Evolutionary conservation across 2,329 filamentous ascomycete species (phyloP), one percentile per base, ranked within the genome.

Genomic region (Colletotrichum sp.): DNA sequence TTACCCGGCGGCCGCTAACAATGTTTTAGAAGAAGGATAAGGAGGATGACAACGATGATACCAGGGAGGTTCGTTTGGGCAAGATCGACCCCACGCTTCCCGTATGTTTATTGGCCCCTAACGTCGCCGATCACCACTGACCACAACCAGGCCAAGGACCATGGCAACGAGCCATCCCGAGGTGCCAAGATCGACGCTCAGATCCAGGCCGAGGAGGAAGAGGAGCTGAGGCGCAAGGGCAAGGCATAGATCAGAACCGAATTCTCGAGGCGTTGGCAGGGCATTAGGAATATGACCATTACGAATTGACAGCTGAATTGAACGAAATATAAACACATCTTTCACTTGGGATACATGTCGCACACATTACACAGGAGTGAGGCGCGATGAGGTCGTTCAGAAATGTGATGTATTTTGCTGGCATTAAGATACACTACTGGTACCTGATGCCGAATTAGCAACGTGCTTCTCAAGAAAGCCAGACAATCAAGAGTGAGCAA

Each of bases 181-280:
- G 94, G 94, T 21, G 94, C 94, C 28, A 90, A 94, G 88, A 89
- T 95, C 73, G 94, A 96, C 83, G 90, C 94, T 73, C 82, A 94
- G 84, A 79, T 96, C 62, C 87, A 90, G 80, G 90, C 91, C 6
- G 94, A 95, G 80, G 94, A 96, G 75, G 90, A 94, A 80, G 91
- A 89, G 78, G 85, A 89, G 70, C 80, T 95, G 76, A 89, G 87
- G 85, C 89, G 88, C 82, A 95, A 94, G 88, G 90, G 91, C 32
- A 70, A 84, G 80, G 84, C 82, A 26, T 87, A 82, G 79, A 77
- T 21, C 8, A 26, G 3, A 21, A 28, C 55, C 12, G 43, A 52
- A n/a, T 34, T n/a, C 64, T 69, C 34, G 12, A 26, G 66, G 71
- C 66, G 71, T 71, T 71, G 48, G 48, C 21, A 26, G 24, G n/a